A percentile compares a stretch with the other conserved stretches of the same genome.
Evolutionary conservation across 345 rosid genomes (phyloP).

Genomic region (Citrus cavaleriei): DNA sequence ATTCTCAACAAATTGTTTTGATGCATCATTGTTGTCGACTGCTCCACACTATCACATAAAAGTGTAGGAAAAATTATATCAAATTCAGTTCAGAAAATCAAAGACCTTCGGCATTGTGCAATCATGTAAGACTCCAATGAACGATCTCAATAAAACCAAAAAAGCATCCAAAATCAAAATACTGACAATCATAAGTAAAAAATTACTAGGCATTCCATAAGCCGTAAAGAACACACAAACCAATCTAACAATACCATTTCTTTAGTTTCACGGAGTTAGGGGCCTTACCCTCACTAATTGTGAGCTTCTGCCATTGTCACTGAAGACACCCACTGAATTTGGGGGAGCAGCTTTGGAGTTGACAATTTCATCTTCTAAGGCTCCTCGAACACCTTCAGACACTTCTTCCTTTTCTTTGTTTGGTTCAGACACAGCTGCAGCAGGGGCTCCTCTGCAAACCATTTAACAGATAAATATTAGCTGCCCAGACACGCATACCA

Average conservation of each 20-base stretch:
- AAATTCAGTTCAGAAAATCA: background rate
- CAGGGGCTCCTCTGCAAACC: conserved; percentile 41
- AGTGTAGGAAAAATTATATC: background rate
- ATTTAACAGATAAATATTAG: background rate
- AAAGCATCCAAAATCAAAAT: background rate
- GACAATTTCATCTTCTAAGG: conserved; percentile 25
- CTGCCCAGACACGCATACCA: background rate
- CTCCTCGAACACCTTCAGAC: conserved; percentile 30
- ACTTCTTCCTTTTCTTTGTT: conserved; percentile 32
- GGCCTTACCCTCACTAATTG: conserved; percentile 49
- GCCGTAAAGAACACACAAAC: no score
- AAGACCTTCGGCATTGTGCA: background rate
- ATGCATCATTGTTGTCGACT: conserved; percentile 32
- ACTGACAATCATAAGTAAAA: background rate
- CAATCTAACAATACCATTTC: background rate
- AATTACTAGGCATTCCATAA: background rate
- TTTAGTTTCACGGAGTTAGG: background rate
- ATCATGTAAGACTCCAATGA: background rate
- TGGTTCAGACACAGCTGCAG: conserved; percentile 16
- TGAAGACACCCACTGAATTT: conserved; percentile 37
- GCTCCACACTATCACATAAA: conserved; percentile 42
- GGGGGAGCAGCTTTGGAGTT: conserved; percentile 37
- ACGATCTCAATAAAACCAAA: background rate
- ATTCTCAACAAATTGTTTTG: conserved; percentile 35
- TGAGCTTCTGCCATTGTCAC: conserved; percentile 53